A percentile compares a stretch with the other conserved stretches of the same genome.
Evolutionary conservation across 1,284 basidiomycete genomes (phyloP).

Genomic region (Microbotryum intermedium): DNA sequence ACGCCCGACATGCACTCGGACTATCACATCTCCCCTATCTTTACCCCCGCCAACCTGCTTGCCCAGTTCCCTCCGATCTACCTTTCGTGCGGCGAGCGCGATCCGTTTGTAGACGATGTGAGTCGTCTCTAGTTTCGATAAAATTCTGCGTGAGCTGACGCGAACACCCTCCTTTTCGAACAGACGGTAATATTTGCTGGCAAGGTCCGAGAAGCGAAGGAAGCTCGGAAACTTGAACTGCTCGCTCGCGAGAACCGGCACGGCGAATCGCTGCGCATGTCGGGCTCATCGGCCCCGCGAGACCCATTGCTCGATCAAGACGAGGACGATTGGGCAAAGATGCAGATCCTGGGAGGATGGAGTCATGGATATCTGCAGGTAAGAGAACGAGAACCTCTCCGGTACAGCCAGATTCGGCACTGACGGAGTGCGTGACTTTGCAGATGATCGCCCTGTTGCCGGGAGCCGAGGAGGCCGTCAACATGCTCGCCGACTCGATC

Average conservation of each 20-base stretch:
- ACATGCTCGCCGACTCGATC: constrained; percentile 90
- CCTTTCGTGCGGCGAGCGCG: constrained; percentile 67
- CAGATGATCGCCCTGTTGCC: constrained; percentile 82
- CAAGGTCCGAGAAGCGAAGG: constrained; percentile 82
- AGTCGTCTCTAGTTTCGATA: background rate
- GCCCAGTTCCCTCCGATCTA: constrained; percentile 82
- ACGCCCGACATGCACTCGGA: constrained; percentile 90
- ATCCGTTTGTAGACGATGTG: constrained; percentile 92
- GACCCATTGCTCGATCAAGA: constrained; percentile 54
- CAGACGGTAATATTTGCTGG: constrained; percentile 76
- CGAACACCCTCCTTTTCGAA: constrained; percentile 13
- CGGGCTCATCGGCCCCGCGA: constrained; percentile 30
- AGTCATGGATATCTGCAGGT: constrained; percentile 35
- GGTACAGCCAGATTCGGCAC: background rate
- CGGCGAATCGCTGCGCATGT: constrained; percentile 45
- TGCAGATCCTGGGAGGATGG: constrained; percentile 47
- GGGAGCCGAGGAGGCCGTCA: constrained; percentile 70
- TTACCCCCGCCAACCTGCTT: constrained; percentile 71
- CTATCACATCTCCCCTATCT: constrained; percentile 88
- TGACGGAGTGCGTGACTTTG: constrained; percentile 36
- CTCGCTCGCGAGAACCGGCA: constrained; percentile 35
- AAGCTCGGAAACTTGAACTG: constrained; percentile 53
- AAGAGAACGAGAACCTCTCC: constrained; percentile 61
- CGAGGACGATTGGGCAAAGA: constrained; percentile 91
- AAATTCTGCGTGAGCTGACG: background rate